phyloP scores from a whole-genome alignment of 768 basidiomycete genomes.

The Lentinus brumalis region DNA sequence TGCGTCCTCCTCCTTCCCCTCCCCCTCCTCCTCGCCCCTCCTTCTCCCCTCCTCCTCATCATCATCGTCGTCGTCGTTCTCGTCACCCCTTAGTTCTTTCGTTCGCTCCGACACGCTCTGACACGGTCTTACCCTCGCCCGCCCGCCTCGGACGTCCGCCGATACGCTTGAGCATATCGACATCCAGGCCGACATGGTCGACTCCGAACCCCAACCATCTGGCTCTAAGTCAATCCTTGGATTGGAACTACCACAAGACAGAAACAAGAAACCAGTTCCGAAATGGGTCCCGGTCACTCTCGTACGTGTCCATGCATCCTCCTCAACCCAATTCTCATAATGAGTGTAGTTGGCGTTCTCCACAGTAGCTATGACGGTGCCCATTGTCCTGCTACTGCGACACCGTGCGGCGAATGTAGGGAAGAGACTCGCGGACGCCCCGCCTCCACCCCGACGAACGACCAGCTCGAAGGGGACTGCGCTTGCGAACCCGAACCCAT shows the following conservation, averaged over 20 bases:
- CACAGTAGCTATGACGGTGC: constrained; percentile 33
- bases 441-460: constrained; percentile 21
- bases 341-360: constrained; percentile 31
- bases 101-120: no score
- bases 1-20: no score
- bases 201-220: neutral
- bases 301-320: constrained; percentile 17
- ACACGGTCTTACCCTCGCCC: no score
- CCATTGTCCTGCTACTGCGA: constrained; percentile 31
- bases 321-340: neutral
- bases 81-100: no score
- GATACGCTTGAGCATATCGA: no score
- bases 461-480: constrained; percentile 1
- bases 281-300: constrained; percentile 35
- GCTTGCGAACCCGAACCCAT: constrained; percentile 4
- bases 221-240: constrained; percentile 7
- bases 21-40: no score
- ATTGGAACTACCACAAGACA: neutral
- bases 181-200: neutral
- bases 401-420: constrained; percentile 22
- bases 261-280: constrained; percentile 23
- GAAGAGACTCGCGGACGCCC: constrained; percentile 20
- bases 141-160: no score
- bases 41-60: no score
- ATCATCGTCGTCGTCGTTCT: no score